Base-by-base conservation (phyloP, 1,139 yeast genomes). In the Blastobotrys indianensis region DNA sequence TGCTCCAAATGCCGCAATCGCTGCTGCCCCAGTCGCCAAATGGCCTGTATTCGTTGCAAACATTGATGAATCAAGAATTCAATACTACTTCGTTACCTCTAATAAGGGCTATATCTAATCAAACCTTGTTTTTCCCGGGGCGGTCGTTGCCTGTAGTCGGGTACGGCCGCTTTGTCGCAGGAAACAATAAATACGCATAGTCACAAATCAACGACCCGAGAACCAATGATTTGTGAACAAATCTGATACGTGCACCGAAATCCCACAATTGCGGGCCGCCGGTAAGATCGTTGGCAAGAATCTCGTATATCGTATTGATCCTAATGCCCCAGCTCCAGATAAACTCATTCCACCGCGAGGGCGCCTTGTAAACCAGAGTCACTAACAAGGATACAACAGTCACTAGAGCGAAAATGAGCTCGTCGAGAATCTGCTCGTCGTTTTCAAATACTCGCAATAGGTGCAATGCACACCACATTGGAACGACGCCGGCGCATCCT, bases 101-200 rank as follows among this genome's bases (percentile, higher is more conserved):
- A n/a, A n/a, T n/a, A n/a, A n/a, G n/a, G n/a, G n/a, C n/a, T n/a
- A n/a, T n/a, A n/a, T n/a, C n/a, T 34, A 46, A 8, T 70, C 71
- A 15, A 70, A 65, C 3, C 72, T 72, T n/a, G 72, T 54, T 47
- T n/a, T n/a, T n/a, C n/a, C n/a, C n/a, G n/a, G n/a, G 25, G 25
- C 25, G 25, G 25, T 20, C 25, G 6, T 7, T 4, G 25, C 25
- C 25, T 4, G 25, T 20, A 4, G 25, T 20, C 6, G 32, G 32
- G n/a, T 30, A 12, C 32, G 7, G 32, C 9, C 9, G 9, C 13
- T 30, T 8, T 11, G 16, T 8, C 35, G 4, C 16, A 2, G 32
- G 20, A 4, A 39, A 17, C n/a, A 39, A 13, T 30, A 39, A 20
- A 8, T 11, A 20, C 11, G 37, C 37, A 13, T 17, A 10, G n/a